Conservation (phyloP, 2,329 filamentous ascomycete species). For the Mollisiaceae sp. region DNA sequence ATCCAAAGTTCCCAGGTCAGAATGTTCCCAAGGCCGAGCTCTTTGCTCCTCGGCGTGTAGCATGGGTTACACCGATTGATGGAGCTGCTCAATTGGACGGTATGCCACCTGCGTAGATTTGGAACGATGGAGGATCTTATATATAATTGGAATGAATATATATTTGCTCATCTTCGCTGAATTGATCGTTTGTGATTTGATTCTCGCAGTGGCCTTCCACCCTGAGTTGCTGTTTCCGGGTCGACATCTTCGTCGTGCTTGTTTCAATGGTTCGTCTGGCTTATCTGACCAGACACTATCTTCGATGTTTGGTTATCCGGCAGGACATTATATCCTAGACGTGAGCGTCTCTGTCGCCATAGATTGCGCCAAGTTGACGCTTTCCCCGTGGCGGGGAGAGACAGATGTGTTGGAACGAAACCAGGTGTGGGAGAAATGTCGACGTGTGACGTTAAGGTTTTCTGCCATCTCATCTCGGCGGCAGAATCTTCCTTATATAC, state of each 20-base stretch:
- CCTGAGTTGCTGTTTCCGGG: too few relatives aligned
- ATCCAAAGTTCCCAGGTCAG: constrained; percentile 30
- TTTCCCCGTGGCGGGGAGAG: too few relatives aligned
- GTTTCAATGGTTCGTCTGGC: too few relatives aligned
- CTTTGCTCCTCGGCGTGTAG: constrained; percentile 28
- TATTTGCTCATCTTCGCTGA: not conserved
- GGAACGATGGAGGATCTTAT: not conserved
- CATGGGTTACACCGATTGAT: constrained; percentile 31
- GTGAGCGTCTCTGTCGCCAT: too few relatives aligned
- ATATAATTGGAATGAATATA: constrained; percentile 7
- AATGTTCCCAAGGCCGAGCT: constrained; percentile 37
- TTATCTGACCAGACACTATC: too few relatives aligned
- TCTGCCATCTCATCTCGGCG: constrained; percentile 46
- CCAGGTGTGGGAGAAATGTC: not conserved
- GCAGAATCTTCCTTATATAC: constrained; percentile 63
- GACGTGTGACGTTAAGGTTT: not conserved
- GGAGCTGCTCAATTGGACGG: constrained; percentile 31
- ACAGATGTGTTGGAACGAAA: not conserved
- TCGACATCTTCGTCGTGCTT: too few relatives aligned
- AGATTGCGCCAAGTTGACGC: too few relatives aligned
- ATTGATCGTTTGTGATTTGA: too few relatives aligned
- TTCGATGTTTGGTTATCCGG: too few relatives aligned
- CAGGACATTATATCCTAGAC: too few relatives aligned
- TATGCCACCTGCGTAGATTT: constrained; percentile 27
- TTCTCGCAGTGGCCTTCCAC: too few relatives aligned